phyloP scores from a whole-genome alignment of 108 stramenopile species.

The Cyclotella sp. region DNA sequence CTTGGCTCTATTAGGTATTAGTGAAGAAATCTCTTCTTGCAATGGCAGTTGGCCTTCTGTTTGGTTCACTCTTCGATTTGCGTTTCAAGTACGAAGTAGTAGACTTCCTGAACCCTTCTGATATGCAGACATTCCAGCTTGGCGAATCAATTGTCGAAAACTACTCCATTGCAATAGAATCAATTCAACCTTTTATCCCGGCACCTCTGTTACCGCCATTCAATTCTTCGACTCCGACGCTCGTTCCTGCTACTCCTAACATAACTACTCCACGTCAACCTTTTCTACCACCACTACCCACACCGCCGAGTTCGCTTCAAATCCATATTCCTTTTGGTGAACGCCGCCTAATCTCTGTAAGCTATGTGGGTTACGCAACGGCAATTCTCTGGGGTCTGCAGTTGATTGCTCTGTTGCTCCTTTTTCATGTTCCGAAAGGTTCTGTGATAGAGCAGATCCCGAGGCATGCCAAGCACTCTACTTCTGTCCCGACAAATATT shows the following conservation, averaged over 20 bases:
- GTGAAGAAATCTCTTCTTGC: conserved; percentile 23
- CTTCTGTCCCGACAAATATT: neutral
- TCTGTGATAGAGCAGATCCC: neutral
- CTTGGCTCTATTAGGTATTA: neutral
- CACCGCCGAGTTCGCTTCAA: conserved; percentile 14
- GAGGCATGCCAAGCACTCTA: neutral
- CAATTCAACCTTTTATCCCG: neutral
- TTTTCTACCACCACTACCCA: conserved; percentile 26
- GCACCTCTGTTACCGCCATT: neutral
- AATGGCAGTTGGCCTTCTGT: conserved; percentile 28
- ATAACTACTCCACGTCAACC: conserved; percentile 8
- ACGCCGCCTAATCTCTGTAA: conserved; percentile 29
- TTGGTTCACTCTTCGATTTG: conserved; percentile 40
- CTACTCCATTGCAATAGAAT: neutral
- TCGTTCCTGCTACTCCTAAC: neutral
- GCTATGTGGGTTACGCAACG: conserved; percentile 43
- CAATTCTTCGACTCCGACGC: conserved; percentile 2
- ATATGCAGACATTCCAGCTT: neutral
- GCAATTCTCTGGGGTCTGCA: conserved; percentile 40
- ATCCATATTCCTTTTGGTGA: conserved; percentile 25
- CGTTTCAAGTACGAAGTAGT: conserved; percentile 14
- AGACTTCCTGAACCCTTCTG: neutral
- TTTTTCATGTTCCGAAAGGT: conserved; percentile 34
- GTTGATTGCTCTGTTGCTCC: conserved; percentile 38
- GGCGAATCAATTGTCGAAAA: neutral